Evolutionary conservation across 2,329 filamentous ascomycete species (phyloP), one percentile per base, ranked within the genome.

Genomic region (Ophiosphaerella herpotricha): DNA sequence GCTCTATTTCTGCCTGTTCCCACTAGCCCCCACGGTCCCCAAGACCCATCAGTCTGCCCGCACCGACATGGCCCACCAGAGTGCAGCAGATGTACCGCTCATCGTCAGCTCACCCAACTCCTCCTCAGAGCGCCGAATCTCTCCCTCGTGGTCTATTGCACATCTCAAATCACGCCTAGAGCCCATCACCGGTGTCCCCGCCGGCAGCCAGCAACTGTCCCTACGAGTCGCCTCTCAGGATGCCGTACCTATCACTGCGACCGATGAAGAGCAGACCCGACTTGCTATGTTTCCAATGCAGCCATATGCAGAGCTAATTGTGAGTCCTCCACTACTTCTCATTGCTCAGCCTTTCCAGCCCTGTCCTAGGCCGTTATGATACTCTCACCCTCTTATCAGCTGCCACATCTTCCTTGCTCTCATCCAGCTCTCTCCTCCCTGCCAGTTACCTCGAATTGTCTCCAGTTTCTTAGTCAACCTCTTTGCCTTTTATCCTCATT

Each of bases 171-270:
- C 81, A 45, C 95, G 94, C 74, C 85, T 99, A 43, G 93, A 97
- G 75, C 88, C 91, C 54, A 87, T 97, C 75, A 97, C 93, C 2
- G 94, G 94, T 54, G 86, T 97, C 33, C 93, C 94, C 13, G 89
- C 92, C 9, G 82, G 82, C 26, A 85, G 82, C 52, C 94, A 97
- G 74, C 84, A 80, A 55, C 82, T 99, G 54, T 85, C 80, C 26
- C 79, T 97, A 68, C 89, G 87, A 70, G 78, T 85, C 13, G 79
- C 82, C 23, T 82, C 82, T 31, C 81, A 85, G 62, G 81, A 86
- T 56, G 79, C 80, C 54, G 80, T 90, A 58, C 74, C 86, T 44
- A 78, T 95, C 63, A 81, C 86, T 65, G 86, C 86, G 38, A 77
- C 80, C 34, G 84, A 92, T 66, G 91, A 97, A 74, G 90, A 95